Evolutionary conservation across 2,329 filamentous ascomycete genomes (phyloP).

Genomic region (Penicillium sp.): DNA sequence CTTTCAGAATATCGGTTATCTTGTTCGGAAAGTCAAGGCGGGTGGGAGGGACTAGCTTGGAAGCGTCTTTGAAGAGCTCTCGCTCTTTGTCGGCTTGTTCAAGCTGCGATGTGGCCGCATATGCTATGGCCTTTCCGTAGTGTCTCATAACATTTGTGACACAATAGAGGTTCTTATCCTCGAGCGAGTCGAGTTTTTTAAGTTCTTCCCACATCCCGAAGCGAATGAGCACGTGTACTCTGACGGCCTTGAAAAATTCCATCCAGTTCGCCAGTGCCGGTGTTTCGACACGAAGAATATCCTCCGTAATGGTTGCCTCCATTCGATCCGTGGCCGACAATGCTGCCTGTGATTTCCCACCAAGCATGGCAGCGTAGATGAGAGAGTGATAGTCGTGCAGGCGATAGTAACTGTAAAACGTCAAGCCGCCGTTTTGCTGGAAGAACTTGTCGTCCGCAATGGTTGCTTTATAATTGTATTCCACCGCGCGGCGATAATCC

Average conservation of each 20-base stretch:
- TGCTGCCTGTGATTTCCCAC: conserved; percentile 61
- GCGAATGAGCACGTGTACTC: conserved; percentile 67
- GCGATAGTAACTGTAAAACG: conserved; percentile 75
- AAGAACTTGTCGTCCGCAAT: conserved; percentile 67
- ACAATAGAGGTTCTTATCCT: conserved; percentile 62
- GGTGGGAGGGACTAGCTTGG: conserved; percentile 54
- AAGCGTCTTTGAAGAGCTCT: conserved; percentile 52
- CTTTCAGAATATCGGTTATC: conserved; percentile 59
- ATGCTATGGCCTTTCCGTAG: conserved; percentile 67
- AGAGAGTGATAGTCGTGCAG: conserved; percentile 71
- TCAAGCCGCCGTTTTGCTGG: conserved; percentile 54
- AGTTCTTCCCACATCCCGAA: conserved; percentile 72
- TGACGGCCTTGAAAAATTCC: conserved; percentile 66
- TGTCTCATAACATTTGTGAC: conserved; percentile 65
- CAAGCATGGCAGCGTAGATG: conserved; percentile 75
- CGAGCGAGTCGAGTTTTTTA: conserved; percentile 55
- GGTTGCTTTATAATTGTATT: conserved; percentile 65
- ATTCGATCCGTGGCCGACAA: conserved; percentile 59
- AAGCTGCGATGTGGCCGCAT: conserved; percentile 57
- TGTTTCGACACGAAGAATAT: conserved; percentile 61
- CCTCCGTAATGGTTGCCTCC: conserved; percentile 62
- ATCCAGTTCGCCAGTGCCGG: conserved; percentile 78
- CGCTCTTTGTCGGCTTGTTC: conserved; percentile 54
- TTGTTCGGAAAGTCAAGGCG: conserved; percentile 68
- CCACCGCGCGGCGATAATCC: conserved; percentile 66